These are phyloP conservation scores for Cinnamomum micranthum DNA, from an alignment of 164 flowering plant genomes.

Conservation along the genomic window DNA sequence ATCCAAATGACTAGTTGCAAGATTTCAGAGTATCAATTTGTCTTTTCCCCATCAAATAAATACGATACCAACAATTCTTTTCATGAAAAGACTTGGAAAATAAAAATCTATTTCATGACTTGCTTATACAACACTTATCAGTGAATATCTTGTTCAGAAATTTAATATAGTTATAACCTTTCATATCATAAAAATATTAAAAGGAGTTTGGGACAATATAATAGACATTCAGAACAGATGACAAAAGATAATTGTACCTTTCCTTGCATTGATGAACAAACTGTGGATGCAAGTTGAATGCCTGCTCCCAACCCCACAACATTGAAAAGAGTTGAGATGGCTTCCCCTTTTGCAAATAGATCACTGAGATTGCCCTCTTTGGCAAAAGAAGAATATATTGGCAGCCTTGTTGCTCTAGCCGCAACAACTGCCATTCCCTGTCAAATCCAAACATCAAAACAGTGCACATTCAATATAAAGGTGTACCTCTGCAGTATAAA, in stretches of 20 bases:
- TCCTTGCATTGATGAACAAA: conserved; percentile 91
- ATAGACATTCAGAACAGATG: neutral
- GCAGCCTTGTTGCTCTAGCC: conserved; percentile 94
- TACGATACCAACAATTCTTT: no score
- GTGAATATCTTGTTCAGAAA: neutral
- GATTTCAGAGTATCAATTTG: no score
- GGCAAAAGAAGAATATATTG: conserved; percentile 96
- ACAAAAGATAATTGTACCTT: conserved; percentile 47
- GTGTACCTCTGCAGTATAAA: neutral
- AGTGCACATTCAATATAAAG: neutral
- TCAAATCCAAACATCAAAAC: conserved; percentile 10
- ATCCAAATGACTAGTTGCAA: no score
- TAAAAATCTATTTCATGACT: no score
- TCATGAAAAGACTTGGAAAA: no score
- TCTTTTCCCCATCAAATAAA: no score
- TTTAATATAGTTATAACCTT: neutral
- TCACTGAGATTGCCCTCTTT: conserved; percentile 99
- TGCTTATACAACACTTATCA: neutral
- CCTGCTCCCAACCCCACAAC: conserved; percentile 82
- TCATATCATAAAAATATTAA: no score
- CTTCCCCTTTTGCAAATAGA: conserved; percentile 95
- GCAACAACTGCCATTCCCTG: conserved; percentile 99
- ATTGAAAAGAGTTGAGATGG: conserved; percentile 93
- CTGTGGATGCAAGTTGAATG: conserved; percentile 81
- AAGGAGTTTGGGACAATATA: neutral